Evolutionary conservation across 768 basidiomycete genomes (phyloP), one percentile per base, ranked within the genome.

Genomic region (Boletus reticulatus): DNA sequence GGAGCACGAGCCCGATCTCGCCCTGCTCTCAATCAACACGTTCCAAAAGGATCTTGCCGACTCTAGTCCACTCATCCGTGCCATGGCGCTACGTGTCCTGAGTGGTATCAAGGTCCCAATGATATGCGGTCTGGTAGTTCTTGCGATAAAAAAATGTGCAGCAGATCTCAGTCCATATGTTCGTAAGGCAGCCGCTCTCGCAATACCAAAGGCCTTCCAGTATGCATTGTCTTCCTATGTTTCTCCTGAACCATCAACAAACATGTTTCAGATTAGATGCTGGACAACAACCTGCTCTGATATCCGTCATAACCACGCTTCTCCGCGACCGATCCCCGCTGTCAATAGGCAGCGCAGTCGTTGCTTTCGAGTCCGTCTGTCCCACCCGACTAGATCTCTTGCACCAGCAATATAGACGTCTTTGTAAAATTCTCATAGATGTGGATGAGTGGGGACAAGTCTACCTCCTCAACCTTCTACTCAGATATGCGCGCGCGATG

Each of bases 361-460:
- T 87, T 12, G 94, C 97, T 0, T 97, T 97, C 66, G 82, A 89
- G 56, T 80, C 83, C 0, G 82, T 98, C n/a, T 94, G 92, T 66
- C 92, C 94, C 0, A 87, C 88, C 0, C 81, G 88, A 43, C 80
- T 95, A 13, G 93, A 96, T 65, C 83, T 97, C 13, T 72, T 99
- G 2, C 97, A 99, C 65, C 80, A 81, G 17, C 91, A 97, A 61
- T 99, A 91, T 63, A 80, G 95, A 22, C 84, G 91, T 27, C 75
- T 94, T 31, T 97, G 94, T 67, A 79, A 80, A 42, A 76, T 89
- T n/a, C 75, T 98, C 3, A 80, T 93, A 34, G 94, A 99, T 63
- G 86, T 88, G 5, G 97, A 99, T 63, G 96, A 97, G 69, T 99
- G 97, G 97, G 94, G 94, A 0, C 97, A 98, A 70, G 83, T 89